Evolutionary conservation across 306 rosid species (phyloP), one percentile per base, ranked within the genome.

Genomic region (Astragalus membranaceus): DNA sequence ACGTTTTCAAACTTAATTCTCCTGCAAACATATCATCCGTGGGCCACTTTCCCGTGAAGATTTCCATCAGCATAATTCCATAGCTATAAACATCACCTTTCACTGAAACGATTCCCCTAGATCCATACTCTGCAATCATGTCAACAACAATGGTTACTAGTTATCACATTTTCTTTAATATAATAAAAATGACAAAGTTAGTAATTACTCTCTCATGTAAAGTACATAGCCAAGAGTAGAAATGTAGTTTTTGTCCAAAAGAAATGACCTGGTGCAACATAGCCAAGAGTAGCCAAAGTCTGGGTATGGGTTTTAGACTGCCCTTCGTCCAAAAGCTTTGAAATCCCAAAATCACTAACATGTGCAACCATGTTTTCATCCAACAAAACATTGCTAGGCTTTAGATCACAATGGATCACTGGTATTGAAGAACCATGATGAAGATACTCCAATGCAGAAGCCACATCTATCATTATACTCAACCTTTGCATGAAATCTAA

Each of bases 351-450:
- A 62, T 77, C 81, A 23, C 46, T 72, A 41, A 77, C 65, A 55
- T 78, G 81, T 5, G 81, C 82, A 16, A 71, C 69, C 73, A 78
- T 63, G 49, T 78, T 39, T 71, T 65, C 53, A 14, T 78, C 73
- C 6, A 70, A 14, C 14, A 70, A 55, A 10, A 78, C 70, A 64
- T 71, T 78, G 15, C 69, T 78, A 4, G 77, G 69, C 67, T 72
- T 72, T 49, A 72, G 13, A 63, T 77, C 81, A 5, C 76, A 70
- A 53, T 78, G 78, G 72, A 72, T 78, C 10, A 72, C 61, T 16
- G 57, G 48, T 13, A 42, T 47, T 55, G 78, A 64, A 78, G 56
- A 63, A 64, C 78, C 78, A 29, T 71, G 61, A 48, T 78, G 82
- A 5, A 78, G 74, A 48, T 78, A 71, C 47, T 71, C 77, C 44